Base-by-base conservation (phyloP, 1,284 basidiomycete genomes). In the Jaminaea rosea region DNA sequence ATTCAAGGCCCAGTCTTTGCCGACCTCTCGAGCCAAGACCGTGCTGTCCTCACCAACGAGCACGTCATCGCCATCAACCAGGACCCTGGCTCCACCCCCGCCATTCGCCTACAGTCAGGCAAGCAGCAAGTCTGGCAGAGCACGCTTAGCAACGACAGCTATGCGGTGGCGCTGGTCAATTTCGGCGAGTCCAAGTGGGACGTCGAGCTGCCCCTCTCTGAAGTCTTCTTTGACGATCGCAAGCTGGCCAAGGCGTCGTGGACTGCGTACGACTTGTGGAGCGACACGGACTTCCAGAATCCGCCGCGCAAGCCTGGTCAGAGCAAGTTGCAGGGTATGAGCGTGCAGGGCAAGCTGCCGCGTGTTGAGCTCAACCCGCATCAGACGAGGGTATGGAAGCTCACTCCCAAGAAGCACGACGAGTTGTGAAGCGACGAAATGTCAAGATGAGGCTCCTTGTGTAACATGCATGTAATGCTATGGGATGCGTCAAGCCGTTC, bases 1-100 rank as follows among this genome's bases (percentile, higher is more conserved):
- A 72, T 74, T 42, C 53, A 74, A 19, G 73, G 73, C 19, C 66
- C 69, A 42, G 71, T 71, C 48, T 49, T 73, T 0, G 52, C 60
- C 8, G 51, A 46, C 19, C 67, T 67, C 55, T 54, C 52, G 3
- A 31, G 50, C 19, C 50, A 26, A 3, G 49, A 55, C 11, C 50
- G 45, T 23, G 50, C 58, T 0, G 70, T 72, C 24, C 28, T 73
- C 46, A 55, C 53, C 24, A 73, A 73, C 60, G 63, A 63, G 37
- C 58, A 56, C 13, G 31, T 72, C 17, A 62, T 69, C 24, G 62
- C 39, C 28, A 42, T 72, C 26, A 67, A 62, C 39, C 67, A 72
- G 47, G 59, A 68, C 51, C 13, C 37, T 17, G 31, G 54, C 5
- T 65, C 65, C 23, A 27, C 49, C 32, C 58, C 70, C 0, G 68